Base-by-base conservation (phyloP, 2,329 filamentous ascomycete species). In the Chalara sp. region DNA sequence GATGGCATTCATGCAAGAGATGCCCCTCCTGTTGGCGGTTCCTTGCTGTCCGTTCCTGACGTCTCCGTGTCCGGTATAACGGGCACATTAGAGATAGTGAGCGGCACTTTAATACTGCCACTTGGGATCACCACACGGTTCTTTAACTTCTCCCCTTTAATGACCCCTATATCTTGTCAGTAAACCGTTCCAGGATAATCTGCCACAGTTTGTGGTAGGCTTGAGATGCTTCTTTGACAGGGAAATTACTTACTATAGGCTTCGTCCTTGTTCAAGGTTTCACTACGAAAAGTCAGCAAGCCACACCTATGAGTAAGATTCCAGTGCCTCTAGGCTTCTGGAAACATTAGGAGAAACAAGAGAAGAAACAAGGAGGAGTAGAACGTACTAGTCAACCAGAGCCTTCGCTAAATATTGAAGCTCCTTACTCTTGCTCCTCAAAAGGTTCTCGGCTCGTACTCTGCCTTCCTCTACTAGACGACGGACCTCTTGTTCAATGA, bases 401-500 rank as follows among this genome's bases (percentile, higher is more conserved):
- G 91, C 93, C 63, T 91, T 84, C 31, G 93, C 92, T 7, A 99
- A 74, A 8, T 89, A 75, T 61, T 99, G 92, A 6, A 99, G 78
- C 68, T 96, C 92, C 53, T 86, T 84, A 50, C 90, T 82, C 67
- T 87, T 89, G 35, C 81, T 79, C 1, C 78, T 80, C 44, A 99
- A 71, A 5, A 97, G 76, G 44, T 79, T 78, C 41, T 71, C 74
- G 1, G 91, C 89, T 35, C 90, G 86, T 50, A 80, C 75, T 54
- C 89, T 86, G 12, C 86, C 87, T 63, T 93, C 91, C 61, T 90
- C 86, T 42, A 97, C 79, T 11, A 93, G 77, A 44, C 85, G 82
- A 52, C 91, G 87, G 10, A 97, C 91, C 73, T 99, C 93, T 28
- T 76, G 72, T 67, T 99, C 93, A 49, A 99, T 95, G 54, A 86